These are phyloP conservation scores for Stagonosporopsis chrysanthemi DNA, from an alignment of 2,329 filamentous ascomycete species.

Conservation along the genomic window DNA sequence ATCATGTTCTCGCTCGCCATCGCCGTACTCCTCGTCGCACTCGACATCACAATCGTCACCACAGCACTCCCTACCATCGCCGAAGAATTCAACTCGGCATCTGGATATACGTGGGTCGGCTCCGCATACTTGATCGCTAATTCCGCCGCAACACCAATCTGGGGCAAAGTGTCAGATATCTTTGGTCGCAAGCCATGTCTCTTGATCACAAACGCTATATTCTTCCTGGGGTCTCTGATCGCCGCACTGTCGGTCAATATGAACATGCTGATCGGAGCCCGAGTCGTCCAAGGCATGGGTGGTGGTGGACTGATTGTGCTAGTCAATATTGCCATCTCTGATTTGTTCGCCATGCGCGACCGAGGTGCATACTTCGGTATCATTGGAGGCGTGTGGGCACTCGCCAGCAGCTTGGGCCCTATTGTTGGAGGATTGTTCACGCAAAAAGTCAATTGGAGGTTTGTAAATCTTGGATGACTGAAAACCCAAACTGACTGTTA, in stretches of 20 bases:
- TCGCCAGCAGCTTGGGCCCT: slow-evolving; percentile 71
- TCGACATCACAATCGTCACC: slow-evolving; percentile 69
- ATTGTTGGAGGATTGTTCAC: slow-evolving; percentile 73
- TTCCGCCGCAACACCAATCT: slow-evolving; percentile 62
- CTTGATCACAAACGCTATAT: slow-evolving; percentile 66
- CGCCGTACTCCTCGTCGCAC: slow-evolving; percentile 66
- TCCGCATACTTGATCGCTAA: slow-evolving; percentile 60
- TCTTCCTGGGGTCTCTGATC: slow-evolving; percentile 69
- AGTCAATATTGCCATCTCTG: slow-evolving; percentile 69
- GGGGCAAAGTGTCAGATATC: slow-evolving; percentile 72
- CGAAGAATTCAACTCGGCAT: slow-evolving; percentile 59
- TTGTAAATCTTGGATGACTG: background rate
- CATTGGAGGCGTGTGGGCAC: slow-evolving; percentile 71
- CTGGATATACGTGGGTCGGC: slow-evolving; percentile 63
- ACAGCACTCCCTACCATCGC: slow-evolving; percentile 68
- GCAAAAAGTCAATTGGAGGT: slow-evolving; percentile 69
- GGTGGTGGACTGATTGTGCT: slow-evolving; percentile 70
- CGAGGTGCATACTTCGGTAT: slow-evolving; percentile 70
- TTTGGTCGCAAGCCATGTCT: slow-evolving; percentile 71
- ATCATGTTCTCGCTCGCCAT: slow-evolving; percentile 61
- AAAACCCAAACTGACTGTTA: background rate
- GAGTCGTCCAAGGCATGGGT: slow-evolving; percentile 69
- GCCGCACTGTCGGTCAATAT: slow-evolving; percentile 65
- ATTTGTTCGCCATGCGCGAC: slow-evolving; percentile 67
- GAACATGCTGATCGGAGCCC: slow-evolving; percentile 67